phyloP scores from a whole-genome alignment of 495 filamentous ascomycete genomes.

The Neurospora sp. region DNA sequence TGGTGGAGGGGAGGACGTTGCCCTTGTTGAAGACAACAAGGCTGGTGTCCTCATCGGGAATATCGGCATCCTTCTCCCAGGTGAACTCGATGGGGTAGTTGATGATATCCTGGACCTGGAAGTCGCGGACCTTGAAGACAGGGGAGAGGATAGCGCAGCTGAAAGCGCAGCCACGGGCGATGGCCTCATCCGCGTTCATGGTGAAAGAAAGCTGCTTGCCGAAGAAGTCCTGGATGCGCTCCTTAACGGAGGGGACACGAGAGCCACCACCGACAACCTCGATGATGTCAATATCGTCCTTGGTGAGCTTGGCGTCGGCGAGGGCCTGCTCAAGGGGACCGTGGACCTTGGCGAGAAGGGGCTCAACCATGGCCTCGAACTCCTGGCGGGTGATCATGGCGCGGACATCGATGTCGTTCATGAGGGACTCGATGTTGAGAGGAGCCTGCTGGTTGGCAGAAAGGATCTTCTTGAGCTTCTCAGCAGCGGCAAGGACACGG shows the following conservation, averaged over 20 bases:
- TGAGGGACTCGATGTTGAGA: slow-evolving; percentile 95
- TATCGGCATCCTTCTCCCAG: slow-evolving; percentile 98
- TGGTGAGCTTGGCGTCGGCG: slow-evolving; percentile 76
- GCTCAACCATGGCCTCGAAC: slow-evolving; percentile 80
- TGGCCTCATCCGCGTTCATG: slow-evolving; percentile 95
- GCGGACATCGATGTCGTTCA: slow-evolving; percentile 93
- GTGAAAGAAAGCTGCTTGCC: slow-evolving; percentile 89
- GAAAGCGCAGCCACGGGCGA: slow-evolving; percentile 93
- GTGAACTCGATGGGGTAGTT: slow-evolving; percentile 98
- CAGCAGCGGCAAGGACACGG: slow-evolving; percentile 75
- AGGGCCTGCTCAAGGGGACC: slow-evolving; percentile 80
- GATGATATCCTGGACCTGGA: slow-evolving; percentile 93
- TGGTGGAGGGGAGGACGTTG: slow-evolving; percentile 96
- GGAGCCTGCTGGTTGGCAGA: slow-evolving; percentile 91
- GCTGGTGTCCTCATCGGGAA: slow-evolving; percentile 97
- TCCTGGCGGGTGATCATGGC: slow-evolving; percentile 88
- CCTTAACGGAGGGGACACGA: slow-evolving; percentile 89
- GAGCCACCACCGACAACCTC: slow-evolving; percentile 94
- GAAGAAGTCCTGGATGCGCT: slow-evolving; percentile 82
- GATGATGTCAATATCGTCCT: slow-evolving; percentile 86
- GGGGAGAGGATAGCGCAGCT: slow-evolving; percentile 97
- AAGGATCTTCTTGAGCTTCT: slow-evolving; percentile 98
- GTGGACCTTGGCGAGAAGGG: slow-evolving; percentile 65
- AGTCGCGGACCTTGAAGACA: slow-evolving; percentile 97
- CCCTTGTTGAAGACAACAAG: slow-evolving; percentile 96